These are phyloP conservation scores for Peronospora farinosa DNA, from an alignment of 352 stramenopile species.

Conservation along the genomic window DNA sequence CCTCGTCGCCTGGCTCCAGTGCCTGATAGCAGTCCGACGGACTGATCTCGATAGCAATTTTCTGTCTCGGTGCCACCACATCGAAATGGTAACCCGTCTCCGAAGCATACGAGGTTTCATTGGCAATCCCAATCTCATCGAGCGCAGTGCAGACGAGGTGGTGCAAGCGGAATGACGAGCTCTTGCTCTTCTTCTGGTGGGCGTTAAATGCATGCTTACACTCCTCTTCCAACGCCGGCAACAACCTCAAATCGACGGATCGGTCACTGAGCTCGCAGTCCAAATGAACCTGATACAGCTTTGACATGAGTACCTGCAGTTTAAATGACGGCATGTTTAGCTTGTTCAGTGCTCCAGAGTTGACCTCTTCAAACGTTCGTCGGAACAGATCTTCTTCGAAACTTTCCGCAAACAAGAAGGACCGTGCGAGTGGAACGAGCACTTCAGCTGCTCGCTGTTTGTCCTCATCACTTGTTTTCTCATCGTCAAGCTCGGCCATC, in stretches of 20 bases:
- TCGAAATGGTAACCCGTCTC: constrained; percentile 51
- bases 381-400: constrained; percentile 52
- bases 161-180: constrained; percentile 48
- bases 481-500: constrained; percentile 21
- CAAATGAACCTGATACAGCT: constrained; percentile 63
- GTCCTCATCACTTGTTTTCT: constrained; percentile 19
- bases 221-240: constrained; percentile 22
- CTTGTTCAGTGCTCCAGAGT: constrained; percentile 36
- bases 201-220: constrained; percentile 42
- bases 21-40: constrained; percentile 44
- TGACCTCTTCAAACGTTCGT: constrained; percentile 38
- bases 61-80: constrained; percentile 40
- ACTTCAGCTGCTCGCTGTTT: constrained; percentile 25
- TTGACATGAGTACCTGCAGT: constrained; percentile 32
- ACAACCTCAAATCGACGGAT: constrained; percentile 31
- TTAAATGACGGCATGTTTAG: constrained; percentile 29
- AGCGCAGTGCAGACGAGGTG: constrained; percentile 53
- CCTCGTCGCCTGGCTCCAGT: constrained; percentile 27
- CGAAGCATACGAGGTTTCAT: constrained; percentile 27
- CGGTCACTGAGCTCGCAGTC: constrained; percentile 42
- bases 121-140: constrained; percentile 43
- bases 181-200: constrained; percentile 47
- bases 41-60: constrained; percentile 68
- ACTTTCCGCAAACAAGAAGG: constrained; percentile 43
- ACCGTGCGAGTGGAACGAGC: constrained; percentile 41